Conservation (phyloP, 495 filamentous ascomycete genomes). For the Trichoderma reesei region DNA sequence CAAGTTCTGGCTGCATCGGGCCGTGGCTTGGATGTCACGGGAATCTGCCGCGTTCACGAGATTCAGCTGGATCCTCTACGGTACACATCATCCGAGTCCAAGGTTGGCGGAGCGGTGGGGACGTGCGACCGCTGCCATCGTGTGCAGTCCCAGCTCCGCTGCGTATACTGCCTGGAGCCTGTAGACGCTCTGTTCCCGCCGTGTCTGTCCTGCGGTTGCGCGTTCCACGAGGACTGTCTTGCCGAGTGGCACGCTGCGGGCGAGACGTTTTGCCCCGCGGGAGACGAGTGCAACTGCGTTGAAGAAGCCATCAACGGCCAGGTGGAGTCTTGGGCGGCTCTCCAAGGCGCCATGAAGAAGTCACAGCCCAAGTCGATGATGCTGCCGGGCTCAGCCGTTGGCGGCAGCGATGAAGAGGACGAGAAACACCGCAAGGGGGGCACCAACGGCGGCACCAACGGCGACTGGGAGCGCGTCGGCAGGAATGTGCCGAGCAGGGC, state of each 20-base stretch:
- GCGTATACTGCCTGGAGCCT: slow-evolving; percentile 50
- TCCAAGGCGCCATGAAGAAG: slow-evolving; percentile 24
- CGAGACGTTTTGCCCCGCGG: slow-evolving; percentile 36
- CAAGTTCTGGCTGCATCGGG: slow-evolving; percentile 29
- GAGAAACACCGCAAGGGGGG: neutral
- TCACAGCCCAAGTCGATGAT: neutral
- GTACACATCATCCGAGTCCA: slow-evolving; percentile 20
- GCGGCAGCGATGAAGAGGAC: neutral
- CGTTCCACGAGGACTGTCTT: slow-evolving; percentile 45
- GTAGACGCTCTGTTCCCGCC: slow-evolving; percentile 46
- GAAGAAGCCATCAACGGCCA: slow-evolving; percentile 29
- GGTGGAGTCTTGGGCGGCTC: slow-evolving; percentile 32
- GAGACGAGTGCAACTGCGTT: slow-evolving; percentile 40
- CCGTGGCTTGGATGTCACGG: slow-evolving; percentile 48
- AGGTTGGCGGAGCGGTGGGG: slow-evolving; percentile 40
- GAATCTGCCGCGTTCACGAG: slow-evolving; percentile 49
- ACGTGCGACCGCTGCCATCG: slow-evolving; percentile 39
- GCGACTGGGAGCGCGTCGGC: neutral
- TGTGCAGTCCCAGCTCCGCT: slow-evolving; percentile 45
- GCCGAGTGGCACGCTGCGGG: slow-evolving; percentile 40
- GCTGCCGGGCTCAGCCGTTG: neutral
- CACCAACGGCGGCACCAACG: neutral
- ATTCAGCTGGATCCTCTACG: slow-evolving; percentile 41
- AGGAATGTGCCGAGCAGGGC: slow-evolving; percentile 3
- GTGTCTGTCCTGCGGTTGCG: slow-evolving; percentile 54